Base-by-base conservation (phyloP, 2,329 filamentous ascomycete genomes). In the Monosporascus ibericus region DNA sequence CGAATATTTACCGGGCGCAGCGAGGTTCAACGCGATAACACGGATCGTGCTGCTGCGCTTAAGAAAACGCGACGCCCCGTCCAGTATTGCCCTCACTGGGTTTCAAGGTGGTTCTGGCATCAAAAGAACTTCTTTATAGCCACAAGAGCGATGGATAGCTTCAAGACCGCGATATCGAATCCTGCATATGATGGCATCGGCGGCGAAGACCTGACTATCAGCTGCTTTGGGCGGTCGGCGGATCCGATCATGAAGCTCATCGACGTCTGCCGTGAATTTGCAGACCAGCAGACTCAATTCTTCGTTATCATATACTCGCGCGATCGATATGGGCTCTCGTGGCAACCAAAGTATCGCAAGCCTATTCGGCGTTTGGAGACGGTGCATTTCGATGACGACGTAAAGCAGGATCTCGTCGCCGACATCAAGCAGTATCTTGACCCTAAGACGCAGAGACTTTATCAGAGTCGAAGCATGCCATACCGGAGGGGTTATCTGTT, bases 381-480 rank as follows among this genome's bases (percentile, higher is more conserved):
- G 1, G 75, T 80, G 2, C 75, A 78, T 53, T 76, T 79, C 48
- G 75, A 79, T 52, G 67, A 72, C 7, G 63, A 58, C 5, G 61
- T 70, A 1, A 81, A 81, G 60, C 67, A 71, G 24, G 65, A 71
- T 4, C 73, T 81, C 3, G 64, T 81, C 1, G 62, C 65, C 18
- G 78, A 81, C 52, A 75, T 80, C 37, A 70, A 72, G 8, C 79
- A 80, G 44, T 81, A 81, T 52, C 66, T 81, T 3, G 73, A 77
- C 22, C 73, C 73, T 1, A 70, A 67, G 44, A 68, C 65, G 5
- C 63, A 63, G 51, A 72, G 75, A 39, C 84, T 84, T 70, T 89
- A 90, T 54, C 78, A 83, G 11, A 79, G 79, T 34, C 77, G 85
- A 6, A 84, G 82, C 3, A 85, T 87, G 49, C 84, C 84, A 0